Base-by-base conservation (phyloP, 768 basidiomycete species). In the Amanita thiersii region DNA sequence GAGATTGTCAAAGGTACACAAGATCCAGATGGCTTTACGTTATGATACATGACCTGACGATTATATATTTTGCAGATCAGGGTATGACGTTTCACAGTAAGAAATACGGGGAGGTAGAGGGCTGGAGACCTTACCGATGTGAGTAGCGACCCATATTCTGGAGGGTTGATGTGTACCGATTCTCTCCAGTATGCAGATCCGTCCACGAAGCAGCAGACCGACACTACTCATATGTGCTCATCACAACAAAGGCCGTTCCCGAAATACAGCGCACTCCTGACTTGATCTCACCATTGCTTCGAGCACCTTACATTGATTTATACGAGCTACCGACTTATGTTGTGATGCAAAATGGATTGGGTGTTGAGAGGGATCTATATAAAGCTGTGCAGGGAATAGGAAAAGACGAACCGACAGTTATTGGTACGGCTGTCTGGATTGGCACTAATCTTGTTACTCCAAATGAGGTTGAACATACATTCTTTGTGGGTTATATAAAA, bases 211-310 rank as follows among this genome's bases (percentile, higher is more conserved):
- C 85, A 8, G 65, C 72, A 12, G 80, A 82, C 53, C 55, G 64
- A 25, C 53, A 68, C 0, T 88, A 86, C 56, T 65, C 71, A 32
- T 77, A 79, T 55, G 81, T 84, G 4, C 58, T 88, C 21, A 55
- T 86, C 35, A 68, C 79, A 3, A 84, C 81, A 1, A 88, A 88
- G 54, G 76, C 77, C 3, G 59, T 86, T 12, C 84, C 85, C 3
- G 85, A 88, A 50, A 52, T 82, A 7, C 52, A 61, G 1, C 71
- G 67, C 8, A 84, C 79, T 4, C 63, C 83, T 0, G 54, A 60
- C 3, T 55, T 87, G 5, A 66, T 88, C 17, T 62, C 63, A 5
- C 73, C 79, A 4, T 55, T 86, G 26, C 56, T 87, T 33, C 65
- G 67, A 2, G 31, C 59, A 1, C 60, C 69, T 17, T 76, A 79